Base-by-base conservation (phyloP, 345 rosid species). In the Eucalyptus globulus region DNA sequence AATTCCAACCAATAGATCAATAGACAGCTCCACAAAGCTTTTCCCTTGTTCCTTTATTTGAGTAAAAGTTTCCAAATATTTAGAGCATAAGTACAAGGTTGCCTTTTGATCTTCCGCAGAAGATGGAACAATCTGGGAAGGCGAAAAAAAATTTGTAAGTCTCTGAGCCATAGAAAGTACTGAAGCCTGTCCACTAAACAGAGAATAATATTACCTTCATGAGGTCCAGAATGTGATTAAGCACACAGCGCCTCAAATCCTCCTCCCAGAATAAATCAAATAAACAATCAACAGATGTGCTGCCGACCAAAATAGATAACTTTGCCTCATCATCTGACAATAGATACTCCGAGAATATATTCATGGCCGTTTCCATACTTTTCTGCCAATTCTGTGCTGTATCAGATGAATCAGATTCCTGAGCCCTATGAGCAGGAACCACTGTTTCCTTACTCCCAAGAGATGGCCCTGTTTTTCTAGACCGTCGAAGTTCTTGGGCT, bases 201-300 rank as follows among this genome's bases (percentile, higher is more conserved):
- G 47, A 76, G 85, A 76, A 76, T 37, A 43, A 7, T 60, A 51
- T 86, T 94, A 97, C 99, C 99, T 95, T 97, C 98, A 97, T 92
- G 90, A 97, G 96, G 89, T 95, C 95, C 91, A 95, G 93, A 91
- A 96, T 94, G 90, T 93, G 95, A 86, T 91, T 91, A 88, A 96
- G 93, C 91, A 96, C 96, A 92, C 80, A 88, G 86, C 90, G 92
- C 91, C 97, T 95, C 91, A 95, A 91, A 53, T 93, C 87, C 90
- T 94, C 97, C 91, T 95, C 98, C 99, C 99, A 96, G 91, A 97
- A 97, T 88, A 97, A 94, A 90, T 95, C 97, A 94, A 97, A 97
- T 87, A 97, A 93, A 91, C 93, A 96, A 91, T 97, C 98, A 89
- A 97, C 92, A 53, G 97, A 94, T 56, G 92, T 90, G 14, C 92